Evolutionary conservation across 768 basidiomycete genomes (phyloP), one percentile per base, ranked within the genome.

Genomic region (Rossbeevera mucosa): DNA sequence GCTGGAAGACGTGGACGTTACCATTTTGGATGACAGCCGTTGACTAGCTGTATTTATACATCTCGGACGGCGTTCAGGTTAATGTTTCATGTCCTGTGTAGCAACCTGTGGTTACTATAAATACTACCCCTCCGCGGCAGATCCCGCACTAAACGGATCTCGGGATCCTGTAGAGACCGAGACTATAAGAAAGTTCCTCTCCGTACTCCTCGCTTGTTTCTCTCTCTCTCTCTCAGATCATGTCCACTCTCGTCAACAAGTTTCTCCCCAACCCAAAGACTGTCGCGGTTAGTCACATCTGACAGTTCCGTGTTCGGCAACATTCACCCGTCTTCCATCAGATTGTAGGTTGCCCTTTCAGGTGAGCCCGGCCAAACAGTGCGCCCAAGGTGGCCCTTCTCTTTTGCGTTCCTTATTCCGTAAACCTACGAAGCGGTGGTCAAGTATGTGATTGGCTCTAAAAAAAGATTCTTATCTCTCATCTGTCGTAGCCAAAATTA

Each of bases 271-370:
- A 86, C 51, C 89, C 91, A 30, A 85, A 81, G 72, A 91, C 88
- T 0, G 77, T 82, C 33, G 89, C 88, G 46, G 92, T 94, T 66
- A 70, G 90, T 80, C n/a, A n/a, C n/a, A 12, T 40, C 12, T n/a
- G 33, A 14, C 36, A 28, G 30, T 21, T 52, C 25, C 41, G 21
- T 24, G 47, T 36, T 18, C 21, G 5, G 7, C 2, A 25, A 26
- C 28, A n/a, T 55, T 61, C 48, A 63, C 44, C 53, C 54, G 26
- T 49, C 31, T 31, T 44, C 31, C 55, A 20, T 41, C 11, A 94
- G 87, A 89, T 98, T 62, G 85, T 98, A 25, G 93, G 91, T 24
- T 96, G 94, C 73, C 94, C 94, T 14, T 96, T 96, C 79, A 92
- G 89, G 93, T 91, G 62, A 67, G 82, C 74, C 14, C 33, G 28